A percentile compares a stretch with the other conserved stretches of the same genome.
phyloP scores from a whole-genome alignment of 1,284 basidiomycete species.

The Malassezia obtusa region DNA sequence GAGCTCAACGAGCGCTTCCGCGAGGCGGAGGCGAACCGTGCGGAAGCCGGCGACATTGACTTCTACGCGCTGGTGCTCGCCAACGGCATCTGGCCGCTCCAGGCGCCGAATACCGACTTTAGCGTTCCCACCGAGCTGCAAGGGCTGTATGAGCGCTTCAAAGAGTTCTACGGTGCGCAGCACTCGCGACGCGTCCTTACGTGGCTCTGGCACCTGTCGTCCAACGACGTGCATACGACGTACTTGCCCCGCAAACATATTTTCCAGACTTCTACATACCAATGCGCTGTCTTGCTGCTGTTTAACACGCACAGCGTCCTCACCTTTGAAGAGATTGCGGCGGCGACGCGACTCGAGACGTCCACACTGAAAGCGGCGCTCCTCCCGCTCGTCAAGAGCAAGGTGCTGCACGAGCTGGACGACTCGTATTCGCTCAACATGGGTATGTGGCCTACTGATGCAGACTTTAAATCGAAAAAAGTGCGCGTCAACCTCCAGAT shows the following conservation, averaged over 20 bases:
- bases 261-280: slow-evolving; percentile 86
- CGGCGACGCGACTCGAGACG: slow-evolving; percentile 73
- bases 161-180: slow-evolving; percentile 84
- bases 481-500: slow-evolving; percentile 71
- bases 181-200: slow-evolving; percentile 89
- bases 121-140: slow-evolving; percentile 78
- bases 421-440: slow-evolving; percentile 55
- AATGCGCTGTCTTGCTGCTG: slow-evolving; percentile 85
- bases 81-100: slow-evolving; percentile 92
- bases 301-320: slow-evolving; percentile 80
- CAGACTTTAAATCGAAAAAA: slow-evolving; percentile 84
- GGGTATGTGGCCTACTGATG: slow-evolving; percentile 9
- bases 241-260: slow-evolving; percentile 91
- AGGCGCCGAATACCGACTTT: slow-evolving; percentile 72
- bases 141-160: slow-evolving; percentile 80
- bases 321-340: slow-evolving; percentile 66
- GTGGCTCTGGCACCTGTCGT: slow-evolving; percentile 95
- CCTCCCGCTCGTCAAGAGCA: slow-evolving; percentile 73
- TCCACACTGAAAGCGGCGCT: slow-evolving; percentile 76
- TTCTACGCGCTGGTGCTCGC: slow-evolving; percentile 89
- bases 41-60: slow-evolving; percentile 56
- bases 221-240: slow-evolving; percentile 87
- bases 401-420: slow-evolving; percentile 69
- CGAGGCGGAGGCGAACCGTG: slow-evolving; percentile 77
- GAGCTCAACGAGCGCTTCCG: slow-evolving; percentile 95